Conservation (phyloP, 495 filamentous ascomycete genomes). For the Bryoglossum gracile region DNA sequence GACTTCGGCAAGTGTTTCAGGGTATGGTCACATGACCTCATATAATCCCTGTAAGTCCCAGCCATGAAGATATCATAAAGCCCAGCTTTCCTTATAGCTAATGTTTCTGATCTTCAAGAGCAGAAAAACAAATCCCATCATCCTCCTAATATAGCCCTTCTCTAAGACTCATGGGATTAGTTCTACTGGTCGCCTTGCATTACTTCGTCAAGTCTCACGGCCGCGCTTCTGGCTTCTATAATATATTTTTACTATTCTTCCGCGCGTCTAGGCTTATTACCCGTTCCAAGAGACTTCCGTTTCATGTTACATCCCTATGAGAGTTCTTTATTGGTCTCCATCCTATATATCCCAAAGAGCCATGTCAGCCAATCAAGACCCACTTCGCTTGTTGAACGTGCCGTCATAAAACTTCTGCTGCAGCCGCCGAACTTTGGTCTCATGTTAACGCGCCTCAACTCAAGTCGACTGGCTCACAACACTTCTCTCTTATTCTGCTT, state of each 20-base stretch:
- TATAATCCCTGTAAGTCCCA: too few species aligned
- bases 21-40: too few species aligned
- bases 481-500: not conserved
- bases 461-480: slow-evolving; percentile 8
- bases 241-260: too few species aligned
- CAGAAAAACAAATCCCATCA: too few species aligned
- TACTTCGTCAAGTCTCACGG: too few species aligned
- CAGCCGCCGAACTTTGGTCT: slow-evolving; percentile 13
- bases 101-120: too few species aligned
- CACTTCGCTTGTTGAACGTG: slow-evolving; percentile 9
- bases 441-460: slow-evolving; percentile 5
- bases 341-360: not conserved
- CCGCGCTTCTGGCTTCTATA: slow-evolving; percentile 18
- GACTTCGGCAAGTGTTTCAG: too few species aligned
- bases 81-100: too few species aligned
- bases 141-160: too few species aligned
- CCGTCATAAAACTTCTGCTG: slow-evolving; percentile 14
- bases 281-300: slow-evolving; percentile 1
- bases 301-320: slow-evolving; percentile 4
- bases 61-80: too few species aligned
- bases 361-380: slow-evolving; percentile 12
- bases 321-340: not conserved
- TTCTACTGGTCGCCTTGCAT: too few species aligned
- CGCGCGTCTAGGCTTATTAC: slow-evolving; percentile 16
- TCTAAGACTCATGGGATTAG: too few species aligned